Evolutionary conservation across 2,329 filamentous ascomycete genomes (phyloP), one percentile per base, ranked within the genome.

Genomic region (Beauveria scarabaeidicola): DNA sequence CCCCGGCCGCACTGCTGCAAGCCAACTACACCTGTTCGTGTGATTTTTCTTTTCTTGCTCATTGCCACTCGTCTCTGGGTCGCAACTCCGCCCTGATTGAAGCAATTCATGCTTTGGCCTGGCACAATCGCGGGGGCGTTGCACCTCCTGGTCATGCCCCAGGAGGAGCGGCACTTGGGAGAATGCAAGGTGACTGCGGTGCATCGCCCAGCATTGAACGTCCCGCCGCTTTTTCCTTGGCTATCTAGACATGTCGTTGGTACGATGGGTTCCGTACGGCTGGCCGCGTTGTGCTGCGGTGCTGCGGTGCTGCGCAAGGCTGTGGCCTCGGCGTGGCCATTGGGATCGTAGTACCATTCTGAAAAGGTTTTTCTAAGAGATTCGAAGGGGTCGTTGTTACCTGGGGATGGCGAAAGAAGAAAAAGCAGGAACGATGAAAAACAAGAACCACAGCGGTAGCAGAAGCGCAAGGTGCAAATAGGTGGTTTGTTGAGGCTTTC

Each of bases 41-140:
- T 36, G 32, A 15, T 36, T 5, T 13, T 13, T 36, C 32, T 44
- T 44, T 13, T 21, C 38, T 41, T 21, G 41, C 11, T 36, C 11
- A 36, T 36, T 13, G 3, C 5, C 43, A 15, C 21, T 23, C 19
- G 43, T 36, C 32, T 36, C 32, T 13, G 32, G 32, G 29, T 55
- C 53, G 53, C 53, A 55, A 55, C 11, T 29, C 23, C 43, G 43
- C 27, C 53, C 53, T 55, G 29, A 55, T 55, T 55, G 27, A 55
- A 46, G 41, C 13, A 36, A 47, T n/a, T 38, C 41, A 43, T 38
- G 53, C 53, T 32, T 55, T 50, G 29, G 21, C n/a, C 19, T 17
- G 17, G 51, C n/a, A 11, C 25, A 19, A 25, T 21, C 8, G n/a
- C 21, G 5, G 21, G 13, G 27, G 41, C 10, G 27, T 11, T 32